Base-by-base conservation (phyloP, 2,329 filamentous ascomycete genomes). In the Stachybotrys chartarum region DNA sequence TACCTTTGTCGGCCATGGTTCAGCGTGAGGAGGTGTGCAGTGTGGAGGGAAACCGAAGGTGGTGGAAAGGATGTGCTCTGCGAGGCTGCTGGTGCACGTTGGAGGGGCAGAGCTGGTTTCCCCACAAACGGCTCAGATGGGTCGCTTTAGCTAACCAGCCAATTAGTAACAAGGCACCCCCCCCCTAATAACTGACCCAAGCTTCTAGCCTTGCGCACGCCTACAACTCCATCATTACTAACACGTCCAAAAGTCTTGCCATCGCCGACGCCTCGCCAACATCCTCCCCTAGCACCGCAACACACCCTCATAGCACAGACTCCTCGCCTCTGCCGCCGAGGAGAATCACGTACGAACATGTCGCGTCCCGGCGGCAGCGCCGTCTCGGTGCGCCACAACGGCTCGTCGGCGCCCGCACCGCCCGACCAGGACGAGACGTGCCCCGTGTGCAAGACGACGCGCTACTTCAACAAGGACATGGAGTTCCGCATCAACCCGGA, bases 401-500 rank as follows among this genome's bases (percentile, higher is more conserved):
- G 46, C 46, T 30, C 10, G 46, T 48, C 35, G 8, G 45, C n/a
- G 31, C 54, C 53, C 18, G 46, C 17, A 16, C 50, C 17, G 51
- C 48, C 58, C 58, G 55, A 71, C 58, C 58, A 68, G 52, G 77
- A 79, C 62, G 91, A 97, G 73, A 88, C 92, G 68, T 99, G 94
- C 75, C 94, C 93, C 56, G 90, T 97, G 63, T 99, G 94, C 87
- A 97, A 97, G 75, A 95, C 91, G 57, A 90, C 90, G 57, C 90
- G 91, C 61, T 97, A 97, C 78, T 87, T 97, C 66, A 97, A 97
- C 78, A 86, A 86, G 58, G 87, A 91, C 75, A 92, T 99, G 83
- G 83, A 87, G 61, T 97, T 99, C 75, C 88, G 94, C 64, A 92
- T 99, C 76, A 97, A 97, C 71, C 91, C 93, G 8, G 91, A 96